Percentiles rank a stretch among this genome's conserved stretches.
These are phyloP conservation scores for Ganoderma sinense DNA, from an alignment of 1,284 basidiomycete species.

Conservation along the genomic window DNA sequence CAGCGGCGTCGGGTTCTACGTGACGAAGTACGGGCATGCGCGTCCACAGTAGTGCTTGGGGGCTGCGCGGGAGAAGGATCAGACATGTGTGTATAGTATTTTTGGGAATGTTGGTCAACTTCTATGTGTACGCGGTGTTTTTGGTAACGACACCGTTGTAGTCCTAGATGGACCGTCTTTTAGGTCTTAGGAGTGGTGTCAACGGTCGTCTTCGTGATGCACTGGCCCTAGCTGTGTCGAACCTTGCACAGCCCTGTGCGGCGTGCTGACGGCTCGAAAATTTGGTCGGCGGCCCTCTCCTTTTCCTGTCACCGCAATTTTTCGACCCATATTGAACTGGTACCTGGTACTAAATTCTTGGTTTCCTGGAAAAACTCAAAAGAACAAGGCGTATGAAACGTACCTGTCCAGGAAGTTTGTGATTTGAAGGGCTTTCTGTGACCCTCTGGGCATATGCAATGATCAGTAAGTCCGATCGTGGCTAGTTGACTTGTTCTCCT, in stretches of 20 bases:
- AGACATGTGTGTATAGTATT: neutral
- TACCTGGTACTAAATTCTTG: no score
- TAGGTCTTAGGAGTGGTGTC: neutral
- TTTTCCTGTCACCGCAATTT: no score
- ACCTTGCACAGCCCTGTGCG: neutral
- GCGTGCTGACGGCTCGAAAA: no score
- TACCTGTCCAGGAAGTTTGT: no score
- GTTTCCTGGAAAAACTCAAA: no score
- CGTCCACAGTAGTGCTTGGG: slow-evolving; percentile 14
- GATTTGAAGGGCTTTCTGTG: no score
- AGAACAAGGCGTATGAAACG: no score
- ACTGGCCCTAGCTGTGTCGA: no score
- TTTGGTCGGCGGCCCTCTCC: no score
- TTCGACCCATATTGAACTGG: no score
- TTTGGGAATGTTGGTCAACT: neutral
- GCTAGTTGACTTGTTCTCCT: neutral
- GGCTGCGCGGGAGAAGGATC: neutral
- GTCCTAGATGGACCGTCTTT: neutral
- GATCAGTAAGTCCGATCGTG: no score
- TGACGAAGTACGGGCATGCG: slow-evolving; percentile 55
- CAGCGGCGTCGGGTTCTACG: slow-evolving; percentile 46
- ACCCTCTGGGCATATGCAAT: no score
- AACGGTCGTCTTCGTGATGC: neutral
- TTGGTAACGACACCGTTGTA: neutral
- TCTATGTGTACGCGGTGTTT: neutral